Base-by-base conservation (phyloP, 257 asterid species). In the Lavandula angustifolia region DNA sequence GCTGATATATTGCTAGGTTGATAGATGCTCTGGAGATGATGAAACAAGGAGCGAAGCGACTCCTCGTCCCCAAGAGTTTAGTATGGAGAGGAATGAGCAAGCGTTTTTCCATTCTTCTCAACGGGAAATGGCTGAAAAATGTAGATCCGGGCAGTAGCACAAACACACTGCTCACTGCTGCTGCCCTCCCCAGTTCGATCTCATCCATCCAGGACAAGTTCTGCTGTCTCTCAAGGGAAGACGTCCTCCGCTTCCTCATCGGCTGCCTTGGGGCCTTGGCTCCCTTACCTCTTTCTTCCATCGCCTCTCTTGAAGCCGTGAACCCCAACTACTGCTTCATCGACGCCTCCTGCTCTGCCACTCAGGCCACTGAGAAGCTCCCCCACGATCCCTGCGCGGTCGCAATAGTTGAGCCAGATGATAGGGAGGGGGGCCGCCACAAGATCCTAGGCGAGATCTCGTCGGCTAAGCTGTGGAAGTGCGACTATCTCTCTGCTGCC, bases 1-100 rank as follows among this genome's bases (percentile, higher is more conserved):
- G n/a, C n/a, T n/a, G n/a, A n/a, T n/a, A n/a, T n/a, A n/a, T n/a
- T n/a, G 27, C 27, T 75, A 94, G 99, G 74, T 79, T 94, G 82
- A 84, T 94, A 82, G 99, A 94, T 77, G 99, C 94, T 34, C 75
- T 94, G 69, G 99, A 94, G 89, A 83, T 94, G 97, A 94, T 94
- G 99, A 94, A 90, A 78, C 95, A 87, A 57, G 99, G 97, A 4
- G 97, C 85, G 67, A 87, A 79, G 80, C 87, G 94, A n/a, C 85
- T 94, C 62, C 88, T 94, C n/a, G 95, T 94, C 58, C 97, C 99
- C 9, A 94, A 90, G 81, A 83, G 91, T 66, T 49, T 66, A 60
- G 88, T 85, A 0, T 87, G 97, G 95, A 78, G 92, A 76, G 97
- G 96, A 62, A 83, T 86, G 82, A 94, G 96, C 88, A 94, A 94